These are phyloP conservation scores for Bipolaris sorokiniana DNA, from an alignment of 2,329 filamentous ascomycete species.

Conservation along the genomic window DNA sequence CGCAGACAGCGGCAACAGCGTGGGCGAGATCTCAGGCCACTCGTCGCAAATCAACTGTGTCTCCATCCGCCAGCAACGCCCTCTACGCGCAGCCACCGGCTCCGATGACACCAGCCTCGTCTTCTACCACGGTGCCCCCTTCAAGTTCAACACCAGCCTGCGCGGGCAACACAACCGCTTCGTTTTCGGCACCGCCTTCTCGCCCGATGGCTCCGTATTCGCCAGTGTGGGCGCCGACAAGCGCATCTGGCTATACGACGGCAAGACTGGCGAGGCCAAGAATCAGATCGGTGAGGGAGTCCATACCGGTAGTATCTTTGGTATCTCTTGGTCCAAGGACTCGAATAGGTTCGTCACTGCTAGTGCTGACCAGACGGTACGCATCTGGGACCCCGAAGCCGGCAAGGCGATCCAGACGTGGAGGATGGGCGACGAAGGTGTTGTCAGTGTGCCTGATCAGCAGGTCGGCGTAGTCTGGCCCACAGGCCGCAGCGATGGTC, in stretches of 20 bases:
- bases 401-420: constrained; percentile 81
- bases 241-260: constrained; percentile 92
- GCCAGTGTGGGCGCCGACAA: constrained; percentile 93
- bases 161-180: constrained; percentile 84
- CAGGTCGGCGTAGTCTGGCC: constrained; percentile 96
- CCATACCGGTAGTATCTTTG: constrained; percentile 92
- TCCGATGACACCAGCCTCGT: constrained; percentile 89
- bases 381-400: constrained; percentile 87
- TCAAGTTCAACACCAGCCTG: constrained; percentile 90
- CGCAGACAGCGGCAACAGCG: constrained; percentile 87
- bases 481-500: constrained; percentile 76
- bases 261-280: constrained; percentile 87
- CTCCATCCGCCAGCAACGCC: constrained; percentile 84
- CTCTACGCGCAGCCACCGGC: constrained; percentile 88
- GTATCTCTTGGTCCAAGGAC: constrained; percentile 87
- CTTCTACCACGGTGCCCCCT: constrained; percentile 92
- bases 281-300: constrained; percentile 79
- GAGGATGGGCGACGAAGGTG: constrained; percentile 78
- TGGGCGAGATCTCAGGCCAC: constrained; percentile 92
- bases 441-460: constrained; percentile 77
- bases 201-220: constrained; percentile 80
- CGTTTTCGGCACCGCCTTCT: constrained; percentile 86
- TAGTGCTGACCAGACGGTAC: constrained; percentile 92
- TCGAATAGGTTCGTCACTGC: constrained; percentile 87
- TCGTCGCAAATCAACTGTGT: constrained; percentile 90